phyloP scores from a whole-genome alignment of 2,329 filamentous ascomycete species.

The Rhynchosporium agropyri region DNA sequence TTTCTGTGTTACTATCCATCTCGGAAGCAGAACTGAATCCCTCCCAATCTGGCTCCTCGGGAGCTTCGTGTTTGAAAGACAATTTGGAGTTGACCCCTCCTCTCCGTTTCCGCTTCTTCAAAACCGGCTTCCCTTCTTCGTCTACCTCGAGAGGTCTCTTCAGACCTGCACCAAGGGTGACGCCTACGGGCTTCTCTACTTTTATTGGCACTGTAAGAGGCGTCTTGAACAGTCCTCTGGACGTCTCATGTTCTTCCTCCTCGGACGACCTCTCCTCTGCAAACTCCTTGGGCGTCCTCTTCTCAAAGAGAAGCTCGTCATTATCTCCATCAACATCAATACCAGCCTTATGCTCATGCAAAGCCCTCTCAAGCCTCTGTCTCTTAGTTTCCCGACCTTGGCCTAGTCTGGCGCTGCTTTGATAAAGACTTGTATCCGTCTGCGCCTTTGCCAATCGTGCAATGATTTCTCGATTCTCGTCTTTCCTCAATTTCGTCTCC shows the following conservation, averaged over 20 bases:
- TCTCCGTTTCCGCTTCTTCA: conserved; percentile 80
- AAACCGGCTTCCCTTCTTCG: conserved; percentile 73
- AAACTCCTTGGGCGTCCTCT: conserved; percentile 40
- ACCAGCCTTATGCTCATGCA: conserved; percentile 67
- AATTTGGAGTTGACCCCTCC: conserved; percentile 61
- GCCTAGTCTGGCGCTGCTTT: conserved; percentile 77
- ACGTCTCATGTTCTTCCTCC: conserved; percentile 31
- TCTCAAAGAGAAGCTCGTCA: conserved; percentile 57
- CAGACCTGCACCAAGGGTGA: conserved; percentile 70
- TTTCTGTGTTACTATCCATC: conserved; percentile 43
- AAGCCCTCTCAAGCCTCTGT: conserved; percentile 64
- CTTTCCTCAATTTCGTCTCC: conserved; percentile 91
- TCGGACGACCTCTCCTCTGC: conserved; percentile 41
- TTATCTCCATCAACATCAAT: conserved; percentile 48
- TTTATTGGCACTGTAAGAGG: conserved; percentile 19
- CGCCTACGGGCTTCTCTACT: conserved; percentile 15
- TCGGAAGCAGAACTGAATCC: conserved; percentile 59
- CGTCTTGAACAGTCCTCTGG: conserved; percentile 23
- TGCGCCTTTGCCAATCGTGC: conserved; percentile 79
- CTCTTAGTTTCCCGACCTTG: conserved; percentile 71
- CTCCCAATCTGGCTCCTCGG: conserved; percentile 59
- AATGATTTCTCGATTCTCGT: conserved; percentile 83
- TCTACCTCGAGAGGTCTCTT: conserved; percentile 85
- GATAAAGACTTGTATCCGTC: conserved; percentile 79
- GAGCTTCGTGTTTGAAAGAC: conserved; percentile 51